Evolutionary conservation across 2,329 filamentous ascomycete species (phyloP).

Genomic region (Colletotrichum tropicicola): DNA sequence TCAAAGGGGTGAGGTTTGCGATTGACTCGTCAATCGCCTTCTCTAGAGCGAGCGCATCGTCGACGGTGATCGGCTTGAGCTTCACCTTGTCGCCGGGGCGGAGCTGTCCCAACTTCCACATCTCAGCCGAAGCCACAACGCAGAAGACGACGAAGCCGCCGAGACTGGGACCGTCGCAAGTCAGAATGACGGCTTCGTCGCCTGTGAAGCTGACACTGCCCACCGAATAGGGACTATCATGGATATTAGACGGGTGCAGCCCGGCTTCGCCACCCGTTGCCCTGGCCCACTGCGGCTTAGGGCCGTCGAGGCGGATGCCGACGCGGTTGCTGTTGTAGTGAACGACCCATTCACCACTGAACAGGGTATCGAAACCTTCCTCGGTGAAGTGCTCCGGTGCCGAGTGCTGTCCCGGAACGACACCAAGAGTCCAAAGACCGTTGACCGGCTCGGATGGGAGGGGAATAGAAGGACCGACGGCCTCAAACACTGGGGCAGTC

Average conservation of each 20-base stretch:
- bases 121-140: slow-evolving; percentile 46
- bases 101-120: slow-evolving; percentile 53
- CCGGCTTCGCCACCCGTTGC: slow-evolving; percentile 46
- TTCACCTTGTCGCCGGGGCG: slow-evolving; percentile 47
- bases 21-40: slow-evolving; percentile 34
- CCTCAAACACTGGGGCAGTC: neutral
- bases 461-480: slow-evolving; percentile 19
- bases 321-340: slow-evolving; percentile 51
- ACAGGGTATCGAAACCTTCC: slow-evolving; percentile 41
- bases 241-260: slow-evolving; percentile 51
- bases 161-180: slow-evolving; percentile 49
- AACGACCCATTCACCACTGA: slow-evolving; percentile 45
- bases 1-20: slow-evolving; percentile 22
- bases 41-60: slow-evolving; percentile 36
- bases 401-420: slow-evolving; percentile 49
- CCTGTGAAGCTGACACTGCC: slow-evolving; percentile 54
- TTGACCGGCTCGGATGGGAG: slow-evolving; percentile 35
- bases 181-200: slow-evolving; percentile 49
- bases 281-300: slow-evolving; percentile 47
- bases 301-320: slow-evolving; percentile 48
- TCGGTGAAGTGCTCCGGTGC: slow-evolving; percentile 47
- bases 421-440: slow-evolving; percentile 41
- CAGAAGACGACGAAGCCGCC: slow-evolving; percentile 51
- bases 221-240: slow-evolving; percentile 48
- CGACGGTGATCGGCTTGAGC: slow-evolving; percentile 39